A percentile compares a stretch with the other conserved stretches of the same genome.
phyloP scores from a whole-genome alignment of 176 grass and related monocot genomes.

The Cymbopogon citratus region DNA sequence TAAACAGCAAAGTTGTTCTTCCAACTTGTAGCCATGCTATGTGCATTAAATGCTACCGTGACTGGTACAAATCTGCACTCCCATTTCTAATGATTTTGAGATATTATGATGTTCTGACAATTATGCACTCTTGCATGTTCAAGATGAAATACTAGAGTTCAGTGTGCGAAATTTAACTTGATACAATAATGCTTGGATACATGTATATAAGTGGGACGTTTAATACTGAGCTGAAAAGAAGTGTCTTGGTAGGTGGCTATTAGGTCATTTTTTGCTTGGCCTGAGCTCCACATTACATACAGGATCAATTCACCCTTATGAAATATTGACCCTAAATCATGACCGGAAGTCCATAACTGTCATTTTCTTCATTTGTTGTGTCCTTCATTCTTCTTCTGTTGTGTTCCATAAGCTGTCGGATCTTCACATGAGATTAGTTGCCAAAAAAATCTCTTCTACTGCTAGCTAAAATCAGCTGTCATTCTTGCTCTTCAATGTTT shows the following conservation, averaged over 20 bases:
- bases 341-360: too few species aligned
- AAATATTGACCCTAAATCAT: too few species aligned
- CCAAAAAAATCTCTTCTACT: not conserved
- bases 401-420: not conserved
- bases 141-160: too few species aligned
- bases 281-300: too few species aligned
- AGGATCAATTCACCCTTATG: too few species aligned
- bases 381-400: not conserved
- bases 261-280: too few species aligned
- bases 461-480: not conserved
- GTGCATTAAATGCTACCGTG: constrained; percentile 91
- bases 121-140: not conserved
- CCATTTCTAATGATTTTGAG: constrained; percentile 15
- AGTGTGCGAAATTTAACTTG: too few species aligned
- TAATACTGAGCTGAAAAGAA: too few species aligned
- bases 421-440: constrained; percentile 4
- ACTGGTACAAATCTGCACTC: constrained; percentile 56
- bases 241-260: too few species aligned
- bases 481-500: not conserved
- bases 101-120: not conserved
- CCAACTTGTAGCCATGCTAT: constrained; percentile 85
- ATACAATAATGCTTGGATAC: too few species aligned
- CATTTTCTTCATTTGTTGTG: not conserved
- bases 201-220: too few species aligned
- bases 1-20: constrained; percentile 66